These are phyloP conservation scores for Pulveroboletus sp. DNA, from an alignment of 768 basidiomycete genomes.

Conservation along the genomic window DNA sequence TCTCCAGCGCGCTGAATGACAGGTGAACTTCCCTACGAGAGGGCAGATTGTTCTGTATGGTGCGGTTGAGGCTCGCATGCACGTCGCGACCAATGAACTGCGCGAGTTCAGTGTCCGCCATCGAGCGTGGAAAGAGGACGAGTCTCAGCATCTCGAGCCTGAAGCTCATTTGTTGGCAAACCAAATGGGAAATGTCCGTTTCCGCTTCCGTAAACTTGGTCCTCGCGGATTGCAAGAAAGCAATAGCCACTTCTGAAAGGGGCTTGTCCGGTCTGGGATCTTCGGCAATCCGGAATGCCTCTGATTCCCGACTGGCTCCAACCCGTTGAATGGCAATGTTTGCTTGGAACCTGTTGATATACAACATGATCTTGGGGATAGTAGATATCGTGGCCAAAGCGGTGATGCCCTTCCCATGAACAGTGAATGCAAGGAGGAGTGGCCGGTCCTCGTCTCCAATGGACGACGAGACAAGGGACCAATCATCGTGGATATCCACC, in stretches of 20 bases:
- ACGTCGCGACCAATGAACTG: constrained; percentile 68
- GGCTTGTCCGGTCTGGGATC: constrained; percentile 74
- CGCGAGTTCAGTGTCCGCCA: constrained; percentile 74
- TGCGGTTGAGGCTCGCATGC: constrained; percentile 64
- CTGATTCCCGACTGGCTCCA: constrained; percentile 76
- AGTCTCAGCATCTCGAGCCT: constrained; percentile 61
- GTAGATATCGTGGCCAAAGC: constrained; percentile 69
- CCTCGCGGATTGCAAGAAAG: constrained; percentile 73
- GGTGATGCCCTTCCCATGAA: constrained; percentile 64
- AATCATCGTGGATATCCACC: constrained; percentile 76
- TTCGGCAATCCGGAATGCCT: constrained; percentile 69
- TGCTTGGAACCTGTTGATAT: constrained; percentile 68
- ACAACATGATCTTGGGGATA: constrained; percentile 71
- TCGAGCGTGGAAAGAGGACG: constrained; percentile 73
- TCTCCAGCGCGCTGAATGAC: constrained; percentile 71
- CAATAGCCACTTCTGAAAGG: constrained; percentile 79
- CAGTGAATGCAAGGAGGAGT: constrained; percentile 69
- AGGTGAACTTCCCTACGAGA: constrained; percentile 63
- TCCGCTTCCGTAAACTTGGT: constrained; percentile 69
- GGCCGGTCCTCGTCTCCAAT: constrained; percentile 44
- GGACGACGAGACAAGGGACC: constrained; percentile 51
- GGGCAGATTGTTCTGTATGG: constrained; percentile 47
- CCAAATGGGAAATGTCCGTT: constrained; percentile 51
- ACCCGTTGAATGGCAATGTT: constrained; percentile 70
- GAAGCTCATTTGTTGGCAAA: constrained; percentile 73